Percentiles rank a stretch among this genome's conserved stretches.
These are phyloP conservation scores for Clonostachys chloroleuca DNA, from an alignment of 2,329 filamentous ascomycete species.

Conservation along the genomic window DNA sequence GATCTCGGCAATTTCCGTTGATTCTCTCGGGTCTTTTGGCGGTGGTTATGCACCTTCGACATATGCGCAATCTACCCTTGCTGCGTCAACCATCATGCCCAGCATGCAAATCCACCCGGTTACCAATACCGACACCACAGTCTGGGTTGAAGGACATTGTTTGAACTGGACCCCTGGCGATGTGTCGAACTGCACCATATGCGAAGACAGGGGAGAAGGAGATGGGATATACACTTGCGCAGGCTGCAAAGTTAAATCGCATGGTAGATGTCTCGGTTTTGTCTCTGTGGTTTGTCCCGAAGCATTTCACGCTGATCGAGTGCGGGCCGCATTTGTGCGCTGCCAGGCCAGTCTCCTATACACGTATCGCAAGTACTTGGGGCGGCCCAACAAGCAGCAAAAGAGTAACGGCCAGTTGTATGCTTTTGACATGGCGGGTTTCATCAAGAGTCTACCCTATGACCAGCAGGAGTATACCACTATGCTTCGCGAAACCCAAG, in stretches of 20 bases:
- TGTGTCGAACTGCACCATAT: constrained; percentile 63
- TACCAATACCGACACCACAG: constrained; percentile 70
- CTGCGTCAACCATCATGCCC: constrained; percentile 83
- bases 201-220: constrained; percentile 66
- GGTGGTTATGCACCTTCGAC: constrained; percentile 74
- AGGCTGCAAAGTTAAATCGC: constrained; percentile 55
- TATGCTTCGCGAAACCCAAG: constrained; percentile 64
- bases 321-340: constrained; percentile 60
- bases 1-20: constrained; percentile 54
- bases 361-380: constrained; percentile 61
- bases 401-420: constrained; percentile 56
- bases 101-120: constrained; percentile 78
- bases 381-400: constrained; percentile 55
- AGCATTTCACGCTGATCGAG: constrained; percentile 57
- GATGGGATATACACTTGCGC: constrained; percentile 74
- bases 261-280: constrained; percentile 57
- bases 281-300: constrained; percentile 60
- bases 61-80: constrained; percentile 81
- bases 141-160: constrained; percentile 84
- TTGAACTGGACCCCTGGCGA: constrained; percentile 63
- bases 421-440: constrained; percentile 62
- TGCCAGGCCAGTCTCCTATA: constrained; percentile 63
- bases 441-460: constrained; percentile 59
- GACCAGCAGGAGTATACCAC: constrained; percentile 61
- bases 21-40: constrained; percentile 61